A percentile compares a stretch with the other conserved stretches of the same genome.
Conservation (phyloP, 352 stramenopile genomes). For the Elongisporangium anandrum region DNA sequence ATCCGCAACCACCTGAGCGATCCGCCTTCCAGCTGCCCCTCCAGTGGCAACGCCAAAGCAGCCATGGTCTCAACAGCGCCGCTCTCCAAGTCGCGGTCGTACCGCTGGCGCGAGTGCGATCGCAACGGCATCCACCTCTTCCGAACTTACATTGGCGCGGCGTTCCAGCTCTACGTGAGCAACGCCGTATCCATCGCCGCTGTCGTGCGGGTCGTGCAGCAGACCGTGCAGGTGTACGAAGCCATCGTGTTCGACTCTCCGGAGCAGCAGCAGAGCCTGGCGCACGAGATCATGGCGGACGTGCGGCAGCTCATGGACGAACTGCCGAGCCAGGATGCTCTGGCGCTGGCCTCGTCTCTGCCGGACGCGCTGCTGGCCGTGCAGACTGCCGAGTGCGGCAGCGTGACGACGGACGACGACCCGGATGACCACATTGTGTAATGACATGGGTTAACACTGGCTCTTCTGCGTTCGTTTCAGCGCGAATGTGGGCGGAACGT, state of each 20-base stretch:
- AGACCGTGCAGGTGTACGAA: slow-evolving; percentile 47
- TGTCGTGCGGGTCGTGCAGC: slow-evolving; percentile 57
- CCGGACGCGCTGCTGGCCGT: slow-evolving; percentile 37
- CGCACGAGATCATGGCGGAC: slow-evolving; percentile 58
- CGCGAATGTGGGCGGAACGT: not conserved
- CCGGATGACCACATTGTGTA: not conserved
- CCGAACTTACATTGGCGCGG: slow-evolving; percentile 76
- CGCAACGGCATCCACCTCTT: slow-evolving; percentile 65
- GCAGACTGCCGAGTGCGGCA: not conserved
- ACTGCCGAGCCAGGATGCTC: slow-evolving; percentile 48
- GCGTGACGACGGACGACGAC: not conserved
- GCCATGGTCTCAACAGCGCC: slow-evolving; percentile 2
- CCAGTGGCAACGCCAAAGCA: not conserved
- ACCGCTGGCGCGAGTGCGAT: slow-evolving; percentile 61
- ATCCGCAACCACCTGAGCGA: slow-evolving; percentile 57
- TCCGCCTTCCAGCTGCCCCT: slow-evolving; percentile 3
- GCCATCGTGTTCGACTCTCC: slow-evolving; percentile 63
- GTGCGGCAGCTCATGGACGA: slow-evolving; percentile 48
- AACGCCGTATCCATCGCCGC: slow-evolving; percentile 45
- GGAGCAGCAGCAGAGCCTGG: slow-evolving; percentile 45
- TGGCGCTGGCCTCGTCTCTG: slow-evolving; percentile 41
- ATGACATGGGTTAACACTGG: not conserved
- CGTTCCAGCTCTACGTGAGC: slow-evolving; percentile 42
- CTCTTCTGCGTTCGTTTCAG: not conserved
- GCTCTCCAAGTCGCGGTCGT: slow-evolving; percentile 25